Base-by-base conservation (phyloP, 139 green algal species). In the Dunaliella primolecta region DNA sequence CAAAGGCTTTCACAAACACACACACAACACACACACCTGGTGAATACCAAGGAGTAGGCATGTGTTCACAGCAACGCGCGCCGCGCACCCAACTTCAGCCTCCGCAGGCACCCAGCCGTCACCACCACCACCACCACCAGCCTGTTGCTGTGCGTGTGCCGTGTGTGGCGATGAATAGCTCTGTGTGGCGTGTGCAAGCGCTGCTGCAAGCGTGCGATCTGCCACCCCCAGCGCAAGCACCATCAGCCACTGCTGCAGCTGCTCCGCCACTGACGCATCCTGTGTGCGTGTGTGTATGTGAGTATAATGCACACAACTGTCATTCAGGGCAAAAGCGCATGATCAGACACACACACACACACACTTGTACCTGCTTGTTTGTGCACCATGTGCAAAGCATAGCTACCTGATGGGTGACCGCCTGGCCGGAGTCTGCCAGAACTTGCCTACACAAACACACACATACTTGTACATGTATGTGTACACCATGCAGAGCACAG, bases 31-130 rank as follows among this genome's bases (percentile, higher is more conserved):
- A 33, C 93, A 83, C 33, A 91, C 80, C 24, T 90, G 86, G 1
- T 83, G 36, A 21, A 80, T 78, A 31, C 77, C 75, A 36, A 90
- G 78, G 78, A 90, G 77, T 64, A 93, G 74, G 70, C 88, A 90
- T 79, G 77, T 77, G 56, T 78, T 35, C n/a, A 94, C 84, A 21
- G 86, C 86, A 0, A 85, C 79, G 20, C 85, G 90, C 24, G 85
- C 87, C 30, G 88, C 87, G 27, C 81, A 75, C 78, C 78, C 71
- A 24, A 34, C 33, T 0, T 78, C 82, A 20, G 56, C 56, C 20
- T 72, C 78, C 32, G 46, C 46, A 15, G 15, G 7, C 7, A 25
- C 46, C 15, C 7, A 7, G 46, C 46, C 15, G 46, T 15, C 46
- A 7, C 15, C 46, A 7, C 15, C 46, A 64, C 15, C 46, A 64